phyloP scores from a whole-genome alignment of 129 eudicot species.

The Pittosporum tobira region DNA sequence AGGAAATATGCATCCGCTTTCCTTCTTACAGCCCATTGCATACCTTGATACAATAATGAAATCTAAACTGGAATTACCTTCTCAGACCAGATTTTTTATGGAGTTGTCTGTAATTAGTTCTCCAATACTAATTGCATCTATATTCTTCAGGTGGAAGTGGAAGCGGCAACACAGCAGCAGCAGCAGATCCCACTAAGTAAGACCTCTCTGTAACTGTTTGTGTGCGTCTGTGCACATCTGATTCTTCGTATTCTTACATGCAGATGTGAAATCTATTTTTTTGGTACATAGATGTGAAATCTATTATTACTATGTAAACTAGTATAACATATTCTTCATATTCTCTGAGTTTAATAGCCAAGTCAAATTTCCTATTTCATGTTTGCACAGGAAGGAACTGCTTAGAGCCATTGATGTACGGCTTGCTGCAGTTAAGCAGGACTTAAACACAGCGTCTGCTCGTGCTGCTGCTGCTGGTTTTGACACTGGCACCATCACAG shows the following conservation, averaged over 20 bases:
- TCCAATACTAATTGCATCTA: slow-evolving; percentile 10
- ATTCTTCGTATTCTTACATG: neutral
- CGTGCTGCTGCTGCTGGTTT: slow-evolving; percentile 96
- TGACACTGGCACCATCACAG: slow-evolving; percentile 47
- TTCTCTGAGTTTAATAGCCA: neutral
- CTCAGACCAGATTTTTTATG: neutral
- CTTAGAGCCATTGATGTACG: slow-evolving; percentile 92
- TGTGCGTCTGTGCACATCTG: neutral
- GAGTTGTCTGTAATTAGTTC: slow-evolving; percentile 8
- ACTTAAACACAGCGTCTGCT: slow-evolving; percentile 56
- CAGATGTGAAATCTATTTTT: too few species aligned
- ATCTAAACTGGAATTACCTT: neutral
- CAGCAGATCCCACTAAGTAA: slow-evolving; percentile 98
- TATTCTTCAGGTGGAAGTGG: slow-evolving; percentile 52
- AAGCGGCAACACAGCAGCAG: slow-evolving; percentile 42
- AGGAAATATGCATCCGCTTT: neutral
- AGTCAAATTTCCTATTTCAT: neutral
- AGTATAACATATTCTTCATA: too few species aligned
- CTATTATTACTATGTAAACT: neutral
- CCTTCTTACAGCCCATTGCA: neutral
- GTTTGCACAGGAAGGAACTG: slow-evolving; percentile 75
- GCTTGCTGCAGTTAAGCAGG: slow-evolving; percentile 78
- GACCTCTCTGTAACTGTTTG: slow-evolving; percentile 6
- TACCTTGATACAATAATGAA: slow-evolving; percentile 3
- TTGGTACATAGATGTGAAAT: too few species aligned